Conservation (phyloP, 179 eudicot species). For the Spinacia oleracea region DNA sequence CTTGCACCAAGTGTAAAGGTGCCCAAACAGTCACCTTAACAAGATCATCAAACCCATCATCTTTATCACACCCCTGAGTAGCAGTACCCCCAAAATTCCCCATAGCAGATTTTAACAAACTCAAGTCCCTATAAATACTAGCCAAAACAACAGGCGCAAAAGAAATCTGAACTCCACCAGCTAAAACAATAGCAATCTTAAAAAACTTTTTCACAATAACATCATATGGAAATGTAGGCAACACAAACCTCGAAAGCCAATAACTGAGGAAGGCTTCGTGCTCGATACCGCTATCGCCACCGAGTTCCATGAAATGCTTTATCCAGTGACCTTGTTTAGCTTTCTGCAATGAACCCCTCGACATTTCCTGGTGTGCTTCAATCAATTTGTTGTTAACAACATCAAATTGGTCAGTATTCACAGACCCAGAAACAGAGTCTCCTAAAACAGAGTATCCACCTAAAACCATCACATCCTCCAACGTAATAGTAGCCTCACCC, state of each 20-base stretch:
- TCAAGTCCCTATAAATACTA: constrained; percentile 43
- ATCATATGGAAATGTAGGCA: constrained; percentile 25
- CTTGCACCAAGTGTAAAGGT: constrained; percentile 44
- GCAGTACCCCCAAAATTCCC: neutral
- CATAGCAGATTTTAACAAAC: constrained; percentile 35
- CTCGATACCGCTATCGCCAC: constrained; percentile 29
- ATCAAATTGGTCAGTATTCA: neutral
- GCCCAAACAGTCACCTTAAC: constrained; percentile 30
- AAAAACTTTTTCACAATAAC: constrained; percentile 26
- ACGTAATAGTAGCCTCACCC: constrained; percentile 50
- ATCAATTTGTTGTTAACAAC: too few relatives aligned
- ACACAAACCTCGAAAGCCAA: constrained; percentile 63
- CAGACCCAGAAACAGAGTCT: constrained; percentile 15
- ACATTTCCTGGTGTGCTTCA: neutral
- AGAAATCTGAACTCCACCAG: constrained; percentile 43
- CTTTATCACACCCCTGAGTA: neutral
- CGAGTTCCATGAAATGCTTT: constrained; percentile 33
- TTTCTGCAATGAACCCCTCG: neutral
- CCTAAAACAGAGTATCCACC: constrained; percentile 52
- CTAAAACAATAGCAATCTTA: constrained; percentile 40
- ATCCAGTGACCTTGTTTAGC: constrained; percentile 24
- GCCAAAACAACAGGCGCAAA: constrained; percentile 50
- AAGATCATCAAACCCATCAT: constrained; percentile 25
- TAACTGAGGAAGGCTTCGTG: constrained; percentile 54
- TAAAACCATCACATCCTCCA: constrained; percentile 46